phyloP scores from a whole-genome alignment of 2,329 filamentous ascomycete genomes.

The Harringtonia lauricola region DNA sequence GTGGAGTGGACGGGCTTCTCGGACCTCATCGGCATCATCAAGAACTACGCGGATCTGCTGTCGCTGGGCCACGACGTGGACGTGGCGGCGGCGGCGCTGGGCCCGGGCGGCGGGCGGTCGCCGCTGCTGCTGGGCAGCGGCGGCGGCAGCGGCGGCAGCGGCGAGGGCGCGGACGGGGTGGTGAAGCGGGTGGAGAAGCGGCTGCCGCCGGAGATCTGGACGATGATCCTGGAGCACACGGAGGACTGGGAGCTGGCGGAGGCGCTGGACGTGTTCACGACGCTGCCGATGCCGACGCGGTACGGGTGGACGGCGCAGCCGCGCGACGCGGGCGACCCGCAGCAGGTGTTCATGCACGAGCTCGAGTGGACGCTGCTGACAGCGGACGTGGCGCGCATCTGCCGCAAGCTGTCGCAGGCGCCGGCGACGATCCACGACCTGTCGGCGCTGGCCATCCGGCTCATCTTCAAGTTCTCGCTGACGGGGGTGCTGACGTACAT shows the following conservation, averaged over 20 bases:
- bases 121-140: neutral
- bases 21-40: slow-evolving; percentile 62
- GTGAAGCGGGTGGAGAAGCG: slow-evolving; percentile 24
- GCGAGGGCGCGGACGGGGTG: neutral
- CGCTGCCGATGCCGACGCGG: slow-evolving; percentile 52
- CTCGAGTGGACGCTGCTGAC: slow-evolving; percentile 80
- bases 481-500: slow-evolving; percentile 64
- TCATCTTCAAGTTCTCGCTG: slow-evolving; percentile 86
- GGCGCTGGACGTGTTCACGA: slow-evolving; percentile 71
- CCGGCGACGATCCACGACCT: slow-evolving; percentile 60
- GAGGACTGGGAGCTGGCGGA: slow-evolving; percentile 87
- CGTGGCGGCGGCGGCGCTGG: slow-evolving; percentile 29
- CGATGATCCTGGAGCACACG: slow-evolving; percentile 72
- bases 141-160: neutral
- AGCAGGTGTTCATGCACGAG: slow-evolving; percentile 63
- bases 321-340: slow-evolving; percentile 48
- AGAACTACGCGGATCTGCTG: slow-evolving; percentile 66
- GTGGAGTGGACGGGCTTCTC: slow-evolving; percentile 54
- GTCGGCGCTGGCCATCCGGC: slow-evolving; percentile 70
- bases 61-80: slow-evolving; percentile 63
- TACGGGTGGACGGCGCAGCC: slow-evolving; percentile 54
- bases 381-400: slow-evolving; percentile 58
- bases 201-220: slow-evolving; percentile 81
- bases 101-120: neutral
- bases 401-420: slow-evolving; percentile 60